These are phyloP conservation scores for Saksenaea vasiformis DNA, from an alignment of 371 early-diverging fungal species.

Conservation along the genomic window DNA sequence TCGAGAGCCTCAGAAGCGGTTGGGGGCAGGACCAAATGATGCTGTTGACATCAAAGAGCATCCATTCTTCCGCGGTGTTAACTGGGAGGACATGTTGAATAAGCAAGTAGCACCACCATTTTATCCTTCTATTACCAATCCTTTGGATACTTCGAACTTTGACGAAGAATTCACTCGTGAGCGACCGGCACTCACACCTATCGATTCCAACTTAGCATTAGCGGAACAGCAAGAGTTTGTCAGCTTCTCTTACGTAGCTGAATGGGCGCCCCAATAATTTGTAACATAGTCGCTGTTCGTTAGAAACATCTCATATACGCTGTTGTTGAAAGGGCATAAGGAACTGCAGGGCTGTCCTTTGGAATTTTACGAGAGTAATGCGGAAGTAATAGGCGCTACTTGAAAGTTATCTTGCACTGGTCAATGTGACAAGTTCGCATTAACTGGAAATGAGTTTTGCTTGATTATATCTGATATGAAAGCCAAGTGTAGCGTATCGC, in stretches of 20 bases:
- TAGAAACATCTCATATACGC: neutral
- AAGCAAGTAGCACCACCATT: conserved; percentile 89
- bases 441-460: no score
- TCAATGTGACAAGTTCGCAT: no score
- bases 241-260: conserved; percentile 90
- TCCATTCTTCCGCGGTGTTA: conserved; percentile 91
- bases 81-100: conserved; percentile 91
- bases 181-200: conserved; percentile 88
- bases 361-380: neutral
- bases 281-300: conserved; percentile 4
- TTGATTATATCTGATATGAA: no score
- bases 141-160: conserved; percentile 94
- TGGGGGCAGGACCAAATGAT: conserved; percentile 85
- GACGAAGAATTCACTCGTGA: conserved; percentile 95
- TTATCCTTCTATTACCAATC: conserved; percentile 80
- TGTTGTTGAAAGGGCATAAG: neutral
- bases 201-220: conserved; percentile 74
- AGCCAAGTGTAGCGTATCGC: no score
- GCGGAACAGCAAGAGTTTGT: conserved; percentile 91
- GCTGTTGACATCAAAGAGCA: conserved; percentile 93
- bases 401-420: no score
- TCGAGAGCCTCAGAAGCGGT: conserved; percentile 83
- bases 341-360: neutral
- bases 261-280: conserved; percentile 63
- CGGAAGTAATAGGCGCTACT: no score